Conservation (phyloP, 1,284 basidiomycete genomes). For the Coniophora puteana region DNA sequence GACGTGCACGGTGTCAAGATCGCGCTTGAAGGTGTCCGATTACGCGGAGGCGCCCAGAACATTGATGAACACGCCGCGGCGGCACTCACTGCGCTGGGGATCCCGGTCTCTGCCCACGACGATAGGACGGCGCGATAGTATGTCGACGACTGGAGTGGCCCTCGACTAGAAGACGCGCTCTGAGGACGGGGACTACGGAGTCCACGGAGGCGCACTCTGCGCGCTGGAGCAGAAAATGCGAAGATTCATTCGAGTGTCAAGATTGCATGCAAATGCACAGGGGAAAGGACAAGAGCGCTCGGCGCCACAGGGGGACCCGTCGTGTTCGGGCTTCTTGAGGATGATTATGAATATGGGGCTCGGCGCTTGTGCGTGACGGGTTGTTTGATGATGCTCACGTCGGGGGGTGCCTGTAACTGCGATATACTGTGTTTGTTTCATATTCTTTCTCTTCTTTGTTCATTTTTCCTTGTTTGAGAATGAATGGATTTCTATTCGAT, state of each 20-base stretch:
- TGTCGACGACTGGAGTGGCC: constrained; percentile 23
- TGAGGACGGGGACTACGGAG: no score
- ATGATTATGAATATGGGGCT: constrained; percentile 3
- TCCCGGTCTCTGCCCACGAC: constrained; percentile 21
- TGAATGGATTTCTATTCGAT: no score
- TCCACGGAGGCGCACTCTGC: constrained; percentile 5
- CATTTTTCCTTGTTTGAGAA: neutral
- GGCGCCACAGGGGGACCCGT: constrained; percentile 27
- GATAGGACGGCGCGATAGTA: constrained; percentile 23
- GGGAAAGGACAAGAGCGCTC: constrained; percentile 32
- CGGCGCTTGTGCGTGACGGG: neutral
- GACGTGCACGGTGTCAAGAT: constrained; percentile 30
- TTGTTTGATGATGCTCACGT: no score
- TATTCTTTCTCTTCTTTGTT: constrained; percentile 3
- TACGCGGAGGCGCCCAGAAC: constrained; percentile 21
- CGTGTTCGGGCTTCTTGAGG: constrained; percentile 6
- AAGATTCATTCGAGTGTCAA: constrained; percentile 27
- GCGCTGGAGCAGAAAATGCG: constrained; percentile 6
- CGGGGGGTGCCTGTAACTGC: constrained; percentile 14
- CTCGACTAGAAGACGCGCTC: no score
- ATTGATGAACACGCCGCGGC: constrained; percentile 24
- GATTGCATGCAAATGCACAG: constrained; percentile 14
- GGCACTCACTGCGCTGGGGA: constrained; percentile 28
- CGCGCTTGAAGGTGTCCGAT: constrained; percentile 31
- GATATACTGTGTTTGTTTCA: constrained; percentile 15